Conservation (phyloP, 108 stramenopile species). For the Discostella pseudostelligera region DNA sequence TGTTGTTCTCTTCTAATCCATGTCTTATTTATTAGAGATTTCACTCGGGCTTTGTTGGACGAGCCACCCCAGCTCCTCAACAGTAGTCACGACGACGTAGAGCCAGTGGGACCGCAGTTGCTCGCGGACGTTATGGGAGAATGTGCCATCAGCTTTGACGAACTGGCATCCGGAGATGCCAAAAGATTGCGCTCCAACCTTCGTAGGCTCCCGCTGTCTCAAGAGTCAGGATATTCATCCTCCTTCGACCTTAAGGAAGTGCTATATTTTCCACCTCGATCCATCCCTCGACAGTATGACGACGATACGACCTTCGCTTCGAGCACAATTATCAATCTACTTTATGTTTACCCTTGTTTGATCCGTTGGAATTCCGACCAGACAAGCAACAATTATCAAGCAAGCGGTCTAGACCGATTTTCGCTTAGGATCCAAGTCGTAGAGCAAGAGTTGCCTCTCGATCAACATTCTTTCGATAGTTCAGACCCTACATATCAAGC, state of each 20-base stretch:
- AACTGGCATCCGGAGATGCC: slow-evolving; percentile 12
- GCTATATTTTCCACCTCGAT: slow-evolving; percentile 65
- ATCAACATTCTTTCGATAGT: slow-evolving; percentile 38
- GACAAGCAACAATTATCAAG: slow-evolving; percentile 4
- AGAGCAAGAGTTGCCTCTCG: slow-evolving; percentile 27
- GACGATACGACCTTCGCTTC: slow-evolving; percentile 47
- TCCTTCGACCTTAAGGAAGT: slow-evolving; percentile 77
- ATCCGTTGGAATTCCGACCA: slow-evolving; percentile 19
- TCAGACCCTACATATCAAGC: slow-evolving; percentile 40
- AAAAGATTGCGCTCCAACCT: slow-evolving; percentile 61
- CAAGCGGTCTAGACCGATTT: slow-evolving; percentile 16
- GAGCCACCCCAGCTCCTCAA: slow-evolving; percentile 39
- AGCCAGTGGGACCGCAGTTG: slow-evolving; percentile 47
- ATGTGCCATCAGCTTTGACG: slow-evolving; percentile 64
- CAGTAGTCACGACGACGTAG: slow-evolving; percentile 17
- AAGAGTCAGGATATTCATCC: slow-evolving; percentile 58
- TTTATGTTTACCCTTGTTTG: slow-evolving; percentile 77
- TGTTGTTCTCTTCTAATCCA: no score
- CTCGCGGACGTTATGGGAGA: slow-evolving; percentile 78
- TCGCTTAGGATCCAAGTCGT: slow-evolving; percentile 62
- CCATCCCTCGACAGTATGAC: slow-evolving; percentile 49
- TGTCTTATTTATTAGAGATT: slow-evolving; percentile 35
- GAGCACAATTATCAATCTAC: slow-evolving; percentile 60
- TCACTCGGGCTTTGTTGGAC: slow-evolving; percentile 64
- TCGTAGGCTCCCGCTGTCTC: slow-evolving; percentile 62